These are phyloP conservation scores for Eimeria mitis DNA, from an alignment of 169 alveolate genomes.

Conservation along the genomic window DNA sequence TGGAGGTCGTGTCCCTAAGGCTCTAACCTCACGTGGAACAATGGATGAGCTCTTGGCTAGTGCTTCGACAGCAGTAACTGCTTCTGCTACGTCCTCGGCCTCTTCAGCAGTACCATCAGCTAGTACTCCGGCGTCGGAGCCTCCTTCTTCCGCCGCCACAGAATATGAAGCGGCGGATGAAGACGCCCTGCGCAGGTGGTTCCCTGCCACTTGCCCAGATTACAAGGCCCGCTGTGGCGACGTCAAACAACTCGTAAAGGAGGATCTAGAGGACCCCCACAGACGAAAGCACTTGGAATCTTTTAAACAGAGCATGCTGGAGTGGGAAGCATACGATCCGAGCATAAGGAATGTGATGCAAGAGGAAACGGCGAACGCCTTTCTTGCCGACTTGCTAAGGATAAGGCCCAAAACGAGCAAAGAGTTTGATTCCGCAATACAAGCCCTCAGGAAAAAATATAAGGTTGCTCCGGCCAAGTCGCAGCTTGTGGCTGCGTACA, in stretches of 20 bases:
- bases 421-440: conserved; percentile 82
- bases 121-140: neutral
- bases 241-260: conserved; percentile 82
- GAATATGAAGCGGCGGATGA: neutral
- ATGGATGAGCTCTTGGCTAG: neutral
- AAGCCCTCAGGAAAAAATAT: conserved; percentile 80
- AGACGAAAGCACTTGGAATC: conserved; percentile 86
- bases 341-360: conserved; percentile 67
- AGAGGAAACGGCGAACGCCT: conserved; percentile 72
- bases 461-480: conserved; percentile 85
- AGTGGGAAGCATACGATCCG: conserved; percentile 86
- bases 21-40: neutral
- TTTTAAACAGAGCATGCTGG: conserved; percentile 84
- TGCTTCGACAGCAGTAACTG: conserved; percentile 5
- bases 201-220: conserved; percentile 87
- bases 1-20: neutral
- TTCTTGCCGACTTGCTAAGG: conserved; percentile 82
- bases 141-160: neutral
- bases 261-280: conserved; percentile 85
- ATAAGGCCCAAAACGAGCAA: conserved; percentile 76
- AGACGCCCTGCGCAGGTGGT: conserved; percentile 48
- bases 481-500: conserved; percentile 85
- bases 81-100: neutral
- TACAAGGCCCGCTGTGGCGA: conserved; percentile 86
- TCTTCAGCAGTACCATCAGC: neutral